phyloP scores from a whole-genome alignment of 208 protist genomes.

The Leishmania lainsoni region DNA sequence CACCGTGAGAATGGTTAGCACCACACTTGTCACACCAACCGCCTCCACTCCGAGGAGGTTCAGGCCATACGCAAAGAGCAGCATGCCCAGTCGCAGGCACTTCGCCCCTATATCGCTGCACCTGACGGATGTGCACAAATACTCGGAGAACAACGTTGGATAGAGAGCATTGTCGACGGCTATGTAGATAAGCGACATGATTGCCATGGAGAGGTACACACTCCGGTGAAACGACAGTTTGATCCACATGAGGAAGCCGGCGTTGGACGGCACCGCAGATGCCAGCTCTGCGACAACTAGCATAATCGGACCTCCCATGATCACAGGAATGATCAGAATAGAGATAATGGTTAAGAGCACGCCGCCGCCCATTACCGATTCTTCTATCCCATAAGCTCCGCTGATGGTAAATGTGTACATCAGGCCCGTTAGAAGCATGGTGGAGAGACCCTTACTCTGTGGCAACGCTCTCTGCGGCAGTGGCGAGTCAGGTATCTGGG shows the following conservation, averaged over 20 bases:
- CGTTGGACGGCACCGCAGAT: slow-evolving; percentile 76
- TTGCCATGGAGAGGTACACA: slow-evolving; percentile 68
- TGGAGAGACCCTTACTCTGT: slow-evolving; percentile 38
- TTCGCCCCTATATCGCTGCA: slow-evolving; percentile 32
- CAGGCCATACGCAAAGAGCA: slow-evolving; percentile 53
- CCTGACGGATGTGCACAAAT: slow-evolving; percentile 55
- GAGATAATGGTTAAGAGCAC: slow-evolving; percentile 63
- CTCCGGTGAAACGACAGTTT: slow-evolving; percentile 61
- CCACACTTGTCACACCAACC: slow-evolving; percentile 64
- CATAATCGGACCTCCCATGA: slow-evolving; percentile 72
- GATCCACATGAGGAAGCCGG: slow-evolving; percentile 80
- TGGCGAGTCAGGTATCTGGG: not conserved
- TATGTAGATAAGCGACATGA: slow-evolving; percentile 65
- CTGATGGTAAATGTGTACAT: slow-evolving; percentile 86
- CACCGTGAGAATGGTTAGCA: slow-evolving; percentile 58
- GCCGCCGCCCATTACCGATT: slow-evolving; percentile 82
- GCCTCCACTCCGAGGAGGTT: slow-evolving; percentile 72
- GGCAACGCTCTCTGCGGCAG: not conserved
- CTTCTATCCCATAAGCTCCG: slow-evolving; percentile 81
- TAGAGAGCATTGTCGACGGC: slow-evolving; percentile 82
- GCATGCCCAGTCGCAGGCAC: slow-evolving; percentile 50
- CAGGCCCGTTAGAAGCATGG: slow-evolving; percentile 68
- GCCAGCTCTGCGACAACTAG: slow-evolving; percentile 76
- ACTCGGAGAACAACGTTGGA: slow-evolving; percentile 82
- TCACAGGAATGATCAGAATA: slow-evolving; percentile 68